Percentiles rank a stretch among this genome's conserved stretches.
These are phyloP conservation scores for Aspergillus sp. DNA, from an alignment of 2,329 filamentous ascomycete species.

Conservation along the genomic window DNA sequence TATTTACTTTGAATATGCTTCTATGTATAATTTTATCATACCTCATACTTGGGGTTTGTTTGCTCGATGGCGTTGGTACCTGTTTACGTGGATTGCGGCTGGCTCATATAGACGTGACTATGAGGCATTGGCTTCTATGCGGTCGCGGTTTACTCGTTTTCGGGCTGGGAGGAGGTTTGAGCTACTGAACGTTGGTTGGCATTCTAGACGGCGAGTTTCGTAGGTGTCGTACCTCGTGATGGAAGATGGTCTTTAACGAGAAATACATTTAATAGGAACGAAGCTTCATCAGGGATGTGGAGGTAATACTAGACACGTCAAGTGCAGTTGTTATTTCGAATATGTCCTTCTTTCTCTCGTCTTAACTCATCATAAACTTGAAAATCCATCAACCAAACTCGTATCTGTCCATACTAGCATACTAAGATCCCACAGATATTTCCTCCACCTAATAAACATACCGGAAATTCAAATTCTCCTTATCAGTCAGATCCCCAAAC, in stretches of 20 bases:
- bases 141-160: neutral
- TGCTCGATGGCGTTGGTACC: slow-evolving; percentile 68
- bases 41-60: slow-evolving; percentile 11
- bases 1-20: slow-evolving; percentile 19
- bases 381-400: too few species aligned
- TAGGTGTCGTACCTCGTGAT: too few species aligned
- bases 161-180: neutral
- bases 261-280: too few species aligned
- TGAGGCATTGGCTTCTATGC: neutral
- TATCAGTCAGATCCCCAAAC: slow-evolving; percentile 52
- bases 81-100: slow-evolving; percentile 36
- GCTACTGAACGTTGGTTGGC: neutral
- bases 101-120: neutral
- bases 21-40: slow-evolving; percentile 21
- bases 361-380: too few species aligned
- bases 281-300: too few species aligned
- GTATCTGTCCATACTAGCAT: too few species aligned
- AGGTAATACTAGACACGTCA: too few species aligned
- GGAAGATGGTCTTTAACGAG: too few species aligned
- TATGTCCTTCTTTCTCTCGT: too few species aligned
- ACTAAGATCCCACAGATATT: too few species aligned
- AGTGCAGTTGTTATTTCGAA: too few species aligned
- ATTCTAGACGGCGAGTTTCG: too few species aligned
- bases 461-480: slow-evolving; percentile 46
- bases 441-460: slow-evolving; percentile 23